Percentiles rank a stretch among this genome's conserved stretches.
Conservation (phyloP, 148 eudicot genomes). For the Talinum fruticosum region DNA sequence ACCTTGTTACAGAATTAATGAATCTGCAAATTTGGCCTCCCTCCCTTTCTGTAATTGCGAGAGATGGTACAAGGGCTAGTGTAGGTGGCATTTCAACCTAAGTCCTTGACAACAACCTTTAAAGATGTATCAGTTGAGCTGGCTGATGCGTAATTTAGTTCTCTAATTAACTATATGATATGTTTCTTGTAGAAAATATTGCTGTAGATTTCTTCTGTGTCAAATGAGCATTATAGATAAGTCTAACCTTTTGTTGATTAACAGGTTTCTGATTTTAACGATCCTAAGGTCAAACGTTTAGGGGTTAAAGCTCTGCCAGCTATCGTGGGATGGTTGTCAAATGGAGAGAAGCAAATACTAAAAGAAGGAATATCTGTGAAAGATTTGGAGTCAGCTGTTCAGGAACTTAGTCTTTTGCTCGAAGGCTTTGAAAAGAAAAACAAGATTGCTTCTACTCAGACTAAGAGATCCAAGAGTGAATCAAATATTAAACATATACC, state of each 20-base stretch:
- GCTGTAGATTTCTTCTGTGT: background rate
- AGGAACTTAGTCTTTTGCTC: conserved; percentile 64
- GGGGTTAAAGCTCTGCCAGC: conserved; percentile 87
- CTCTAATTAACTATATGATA: background rate
- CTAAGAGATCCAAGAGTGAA: conserved; percentile 44
- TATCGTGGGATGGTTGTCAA: conserved; percentile 79
- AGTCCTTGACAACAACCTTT: background rate
- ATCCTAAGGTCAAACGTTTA: conserved; percentile 50
- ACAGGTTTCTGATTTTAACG: conserved; percentile 69
- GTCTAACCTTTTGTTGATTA: background rate
- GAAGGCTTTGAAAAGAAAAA: conserved; percentile 73
- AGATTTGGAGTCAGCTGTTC: conserved; percentile 76
- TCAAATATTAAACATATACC: conserved; percentile 48
- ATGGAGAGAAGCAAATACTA: conserved; percentile 68
- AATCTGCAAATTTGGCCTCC: background rate
- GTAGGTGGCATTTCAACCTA: background rate
- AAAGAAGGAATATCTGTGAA: conserved; percentile 73
- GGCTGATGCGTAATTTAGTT: background rate
- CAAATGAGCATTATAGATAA: background rate
- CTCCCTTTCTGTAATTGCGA: background rate
- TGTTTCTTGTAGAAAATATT: background rate
- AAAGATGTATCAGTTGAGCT: background rate
- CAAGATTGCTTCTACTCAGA: conserved; percentile 37
- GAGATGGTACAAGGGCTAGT: background rate
- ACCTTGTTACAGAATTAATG: background rate